A percentile compares a stretch with the other conserved stretches of the same genome.
These are phyloP conservation scores for Orbilia javanica DNA, from an alignment of 2,329 filamentous ascomycete genomes.

Conservation along the genomic window DNA sequence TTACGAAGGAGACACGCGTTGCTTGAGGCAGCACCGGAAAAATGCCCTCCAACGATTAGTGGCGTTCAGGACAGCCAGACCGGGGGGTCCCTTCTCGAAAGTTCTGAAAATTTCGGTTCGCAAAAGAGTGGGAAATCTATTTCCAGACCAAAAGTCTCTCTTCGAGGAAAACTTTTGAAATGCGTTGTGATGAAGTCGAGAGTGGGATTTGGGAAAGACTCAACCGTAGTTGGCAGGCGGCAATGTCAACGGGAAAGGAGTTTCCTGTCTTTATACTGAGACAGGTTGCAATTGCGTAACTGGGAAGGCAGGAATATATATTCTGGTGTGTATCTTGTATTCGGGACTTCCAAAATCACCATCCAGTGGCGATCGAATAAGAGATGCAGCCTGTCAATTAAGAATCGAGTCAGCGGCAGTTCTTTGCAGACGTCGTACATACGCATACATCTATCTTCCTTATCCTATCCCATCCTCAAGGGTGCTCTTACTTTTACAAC, in stretches of 20 bases:
- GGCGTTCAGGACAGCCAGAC: constrained; percentile 4
- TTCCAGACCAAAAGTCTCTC: constrained; percentile 10
- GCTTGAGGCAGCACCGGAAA: constrained; percentile 19
- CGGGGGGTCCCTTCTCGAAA: constrained; percentile 39
- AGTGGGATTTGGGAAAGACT: constrained; percentile 20
- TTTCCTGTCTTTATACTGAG: constrained; percentile 25
- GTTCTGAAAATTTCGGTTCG: constrained; percentile 8
- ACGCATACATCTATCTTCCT: neutral
- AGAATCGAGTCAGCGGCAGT: constrained; percentile 4
- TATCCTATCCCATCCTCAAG: constrained; percentile 7
- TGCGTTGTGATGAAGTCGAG: constrained; percentile 21
- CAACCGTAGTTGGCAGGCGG: constrained; percentile 32
- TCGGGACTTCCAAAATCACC: constrained; percentile 22
- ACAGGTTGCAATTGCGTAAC: constrained; percentile 14
- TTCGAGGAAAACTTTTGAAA: constrained; percentile 9
- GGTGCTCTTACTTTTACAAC: constrained; percentile 17
- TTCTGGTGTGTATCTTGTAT: constrained; percentile 17
- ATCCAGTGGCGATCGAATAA: constrained; percentile 16
- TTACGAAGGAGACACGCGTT: constrained; percentile 27
- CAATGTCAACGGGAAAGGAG: constrained; percentile 13
- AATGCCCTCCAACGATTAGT: constrained; percentile 26
- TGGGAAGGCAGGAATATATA: constrained; percentile 8
- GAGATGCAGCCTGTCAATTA: neutral
- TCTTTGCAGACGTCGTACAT: neutral
- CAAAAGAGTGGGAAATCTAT: constrained; percentile 8